Percentiles rank a stretch among this genome's conserved stretches.
Evolutionary conservation across 768 basidiomycete species (phyloP).

Genomic region (Tricholoma saponaceum): DNA sequence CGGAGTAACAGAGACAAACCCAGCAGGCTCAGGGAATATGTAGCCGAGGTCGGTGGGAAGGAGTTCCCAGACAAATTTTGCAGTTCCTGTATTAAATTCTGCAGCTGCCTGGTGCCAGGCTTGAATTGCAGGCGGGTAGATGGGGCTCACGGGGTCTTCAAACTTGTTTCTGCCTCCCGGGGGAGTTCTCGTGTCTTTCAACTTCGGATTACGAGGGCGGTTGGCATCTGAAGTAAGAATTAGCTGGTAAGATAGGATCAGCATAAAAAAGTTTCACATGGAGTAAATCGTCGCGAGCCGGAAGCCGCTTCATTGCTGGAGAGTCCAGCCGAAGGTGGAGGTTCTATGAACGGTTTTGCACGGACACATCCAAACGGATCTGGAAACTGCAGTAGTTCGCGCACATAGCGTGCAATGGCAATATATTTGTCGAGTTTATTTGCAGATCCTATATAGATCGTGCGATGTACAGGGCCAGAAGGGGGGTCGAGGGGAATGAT

Average conservation of each 20-base stretch:
- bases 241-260: neutral
- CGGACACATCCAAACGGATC: neutral
- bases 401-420: neutral
- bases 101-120: slow-evolving; percentile 1
- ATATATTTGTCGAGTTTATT: neutral
- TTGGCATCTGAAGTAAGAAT: neutral
- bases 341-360: neutral
- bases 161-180: slow-evolving; percentile 5
- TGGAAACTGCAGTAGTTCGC: neutral
- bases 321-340: neutral
- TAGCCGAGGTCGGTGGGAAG: neutral
- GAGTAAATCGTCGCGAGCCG: neutral
- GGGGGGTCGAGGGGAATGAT: neutral
- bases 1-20: neutral
- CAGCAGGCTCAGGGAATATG: slow-evolving; percentile 1
- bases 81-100: neutral
- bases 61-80: neutral
- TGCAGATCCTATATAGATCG: neutral
- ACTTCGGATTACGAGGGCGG: neutral
- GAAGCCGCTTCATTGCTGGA: too few relatives aligned
- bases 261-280: neutral
- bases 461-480: neutral
- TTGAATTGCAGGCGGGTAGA: slow-evolving; percentile 5
- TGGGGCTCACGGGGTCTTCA: slow-evolving; percentile 2
- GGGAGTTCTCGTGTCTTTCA: neutral